Base-by-base conservation (phyloP, 1,139 yeast species). In the Zhuliangozyma blackwelliae region DNA sequence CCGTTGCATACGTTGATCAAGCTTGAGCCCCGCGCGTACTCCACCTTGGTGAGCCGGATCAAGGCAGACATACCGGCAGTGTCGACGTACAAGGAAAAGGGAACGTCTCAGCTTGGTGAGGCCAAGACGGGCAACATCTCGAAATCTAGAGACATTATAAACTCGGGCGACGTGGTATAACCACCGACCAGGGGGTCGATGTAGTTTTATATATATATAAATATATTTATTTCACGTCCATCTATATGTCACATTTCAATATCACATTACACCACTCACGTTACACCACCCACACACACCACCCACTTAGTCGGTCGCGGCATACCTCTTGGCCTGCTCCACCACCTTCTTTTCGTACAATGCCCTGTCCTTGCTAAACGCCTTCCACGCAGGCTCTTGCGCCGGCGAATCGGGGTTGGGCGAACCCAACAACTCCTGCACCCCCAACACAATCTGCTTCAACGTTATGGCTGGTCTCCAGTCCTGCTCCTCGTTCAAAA, bases 371-470 rank as follows among this genome's bases (percentile, higher is more conserved):
- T 78, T 80, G 19, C 78, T 73, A 52, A 79, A 92, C 1, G 95
- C 87, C 54, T 82, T 79, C 83, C 90, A 94, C 2, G 98, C 97
- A 3, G 95, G 95, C 47, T 88, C 95, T 61, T 92, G 99, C 0
- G 98, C 98, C 1, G 99, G 99, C 0, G 97, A 88, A 42, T 84
- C 82, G 25, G 96, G 94, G 55, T 94, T 94, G 26, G 99, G 98
- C 25, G 81, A 75, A 52, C 85, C 88, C 46, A 94, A 70, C 40
- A 94, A 71, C 57, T 90, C 97, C 60, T 94, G 99, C 37, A 94
- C 82, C 8, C 98, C 99, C 47, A 89, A 66, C 4, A 86, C 81
- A 41, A 94, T 83, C 57, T 92, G 96, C 55, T 88, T 89, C 51
- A 94, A 65, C 11, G 96, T 88, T 47, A 92, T 83, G 8, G 97